phyloP scores from a whole-genome alignment of 108 stramenopile genomes.

The Ochromonas danica region DNA sequence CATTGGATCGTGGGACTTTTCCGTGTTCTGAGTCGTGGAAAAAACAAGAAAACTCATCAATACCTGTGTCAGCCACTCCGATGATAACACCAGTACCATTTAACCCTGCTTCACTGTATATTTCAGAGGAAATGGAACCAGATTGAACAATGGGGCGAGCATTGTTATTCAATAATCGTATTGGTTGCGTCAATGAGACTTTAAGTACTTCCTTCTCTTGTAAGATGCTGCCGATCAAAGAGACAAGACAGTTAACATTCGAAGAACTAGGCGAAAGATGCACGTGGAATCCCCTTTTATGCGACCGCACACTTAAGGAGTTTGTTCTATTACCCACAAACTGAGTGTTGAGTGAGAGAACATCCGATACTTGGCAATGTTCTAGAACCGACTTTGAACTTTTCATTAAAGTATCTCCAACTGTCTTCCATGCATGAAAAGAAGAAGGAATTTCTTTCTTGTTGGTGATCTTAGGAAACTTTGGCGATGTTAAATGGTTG shows the following conservation, averaged over 20 bases:
- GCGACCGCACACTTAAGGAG: no score
- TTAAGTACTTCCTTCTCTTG: neutral
- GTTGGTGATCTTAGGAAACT: no score
- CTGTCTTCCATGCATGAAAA: no score
- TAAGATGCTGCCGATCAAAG: neutral
- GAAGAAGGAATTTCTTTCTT: no score
- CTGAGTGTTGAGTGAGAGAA: no score
- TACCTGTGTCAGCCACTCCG: constrained; percentile 52
- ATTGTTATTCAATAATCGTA: neutral
- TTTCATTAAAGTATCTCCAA: no score
- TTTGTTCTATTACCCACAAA: no score
- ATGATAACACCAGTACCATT: constrained; percentile 43
- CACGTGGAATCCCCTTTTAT: no score
- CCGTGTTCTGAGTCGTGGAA: constrained; percentile 47
- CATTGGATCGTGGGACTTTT: constrained; percentile 30
- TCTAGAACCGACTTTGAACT: no score
- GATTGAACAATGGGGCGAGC: neutral
- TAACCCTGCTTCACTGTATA: neutral
- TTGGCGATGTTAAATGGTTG: no score
- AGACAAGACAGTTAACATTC: neutral
- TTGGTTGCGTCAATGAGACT: neutral
- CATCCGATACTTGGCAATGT: no score
- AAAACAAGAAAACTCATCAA: constrained; percentile 54
- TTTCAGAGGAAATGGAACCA: neutral
- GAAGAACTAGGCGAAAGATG: neutral